Conservation (phyloP, 2,329 filamentous ascomycete genomes). For the Phyllosticta citrichinensis region DNA sequence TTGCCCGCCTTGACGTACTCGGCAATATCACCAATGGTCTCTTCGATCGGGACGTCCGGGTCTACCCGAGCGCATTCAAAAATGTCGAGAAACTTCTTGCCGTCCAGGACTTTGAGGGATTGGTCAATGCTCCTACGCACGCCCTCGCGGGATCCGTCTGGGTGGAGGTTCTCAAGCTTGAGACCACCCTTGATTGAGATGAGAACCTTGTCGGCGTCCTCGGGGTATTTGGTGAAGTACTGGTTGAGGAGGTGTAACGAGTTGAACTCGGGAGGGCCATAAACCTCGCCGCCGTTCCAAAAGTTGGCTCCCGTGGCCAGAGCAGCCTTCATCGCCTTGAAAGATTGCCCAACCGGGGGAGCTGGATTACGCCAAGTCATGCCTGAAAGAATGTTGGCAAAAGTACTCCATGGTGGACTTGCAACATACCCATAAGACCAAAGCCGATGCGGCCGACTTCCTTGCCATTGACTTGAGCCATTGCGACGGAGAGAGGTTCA, state of each 20-base stretch:
- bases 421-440: slow-evolving; percentile 35
- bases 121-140: slow-evolving; percentile 37
- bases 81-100: slow-evolving; percentile 39
- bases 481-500: slow-evolving; percentile 10
- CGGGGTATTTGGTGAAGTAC: slow-evolving; percentile 43
- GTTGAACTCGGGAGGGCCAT: slow-evolving; percentile 37
- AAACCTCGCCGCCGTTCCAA: slow-evolving; percentile 43
- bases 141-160: slow-evolving; percentile 33
- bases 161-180: slow-evolving; percentile 22
- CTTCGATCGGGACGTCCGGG: slow-evolving; percentile 34
- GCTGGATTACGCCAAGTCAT: slow-evolving; percentile 37
- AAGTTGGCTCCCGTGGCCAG: slow-evolving; percentile 33
- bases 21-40: slow-evolving; percentile 34
- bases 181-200: slow-evolving; percentile 42
- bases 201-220: slow-evolving; percentile 40
- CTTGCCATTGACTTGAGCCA: slow-evolving; percentile 28
- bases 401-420: not conserved
- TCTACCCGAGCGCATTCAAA: slow-evolving; percentile 39
- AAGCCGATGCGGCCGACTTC: slow-evolving; percentile 34
- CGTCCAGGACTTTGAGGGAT: slow-evolving; percentile 34
- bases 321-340: slow-evolving; percentile 36
- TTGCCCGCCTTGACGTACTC: slow-evolving; percentile 32
- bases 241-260: slow-evolving; percentile 39
- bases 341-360: slow-evolving; percentile 27
- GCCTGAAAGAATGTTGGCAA: slow-evolving; percentile 18